These are phyloP conservation scores for Colletotrichum eremochloae DNA, from an alignment of 2,329 filamentous ascomycete genomes.

Conservation along the genomic window DNA sequence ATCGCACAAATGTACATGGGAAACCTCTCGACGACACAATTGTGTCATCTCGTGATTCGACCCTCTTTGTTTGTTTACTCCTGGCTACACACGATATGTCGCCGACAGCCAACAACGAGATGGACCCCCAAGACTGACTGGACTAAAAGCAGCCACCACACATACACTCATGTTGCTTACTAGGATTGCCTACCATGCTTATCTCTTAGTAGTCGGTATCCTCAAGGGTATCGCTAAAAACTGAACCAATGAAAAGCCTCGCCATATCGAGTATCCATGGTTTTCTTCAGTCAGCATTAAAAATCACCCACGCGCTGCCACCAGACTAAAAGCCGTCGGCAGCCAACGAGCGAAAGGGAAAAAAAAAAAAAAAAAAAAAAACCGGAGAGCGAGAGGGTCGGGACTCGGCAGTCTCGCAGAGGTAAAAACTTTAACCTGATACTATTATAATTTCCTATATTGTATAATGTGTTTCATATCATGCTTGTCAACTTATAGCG, in stretches of 20 bases:
- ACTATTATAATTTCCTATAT: too few species aligned
- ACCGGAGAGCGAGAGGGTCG: background rate
- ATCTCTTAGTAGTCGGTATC: background rate
- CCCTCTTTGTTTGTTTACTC: background rate
- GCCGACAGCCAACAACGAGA: too few species aligned
- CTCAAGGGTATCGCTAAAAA: background rate
- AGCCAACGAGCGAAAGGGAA: background rate
- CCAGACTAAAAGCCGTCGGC: background rate
- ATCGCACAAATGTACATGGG: background rate
- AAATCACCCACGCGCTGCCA: slow-evolving; percentile 28
- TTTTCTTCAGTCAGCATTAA: slow-evolving; percentile 32
- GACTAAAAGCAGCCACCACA: background rate
- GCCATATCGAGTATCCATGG: background rate
- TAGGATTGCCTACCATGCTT: background rate
- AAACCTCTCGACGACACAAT: background rate
- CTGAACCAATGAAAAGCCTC: slow-evolving; percentile 3
- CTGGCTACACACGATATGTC: background rate
- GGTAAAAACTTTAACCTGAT: too few species aligned
- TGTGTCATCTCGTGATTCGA: background rate
- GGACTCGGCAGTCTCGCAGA: too few species aligned
- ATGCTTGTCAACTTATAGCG: too few species aligned
- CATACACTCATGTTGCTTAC: background rate
- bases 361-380: background rate
- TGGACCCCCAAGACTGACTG: background rate
- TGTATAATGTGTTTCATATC: too few species aligned